phyloP scores from a whole-genome alignment of 495 filamentous ascomycete species.

The Aspergillus indologenus region DNA sequence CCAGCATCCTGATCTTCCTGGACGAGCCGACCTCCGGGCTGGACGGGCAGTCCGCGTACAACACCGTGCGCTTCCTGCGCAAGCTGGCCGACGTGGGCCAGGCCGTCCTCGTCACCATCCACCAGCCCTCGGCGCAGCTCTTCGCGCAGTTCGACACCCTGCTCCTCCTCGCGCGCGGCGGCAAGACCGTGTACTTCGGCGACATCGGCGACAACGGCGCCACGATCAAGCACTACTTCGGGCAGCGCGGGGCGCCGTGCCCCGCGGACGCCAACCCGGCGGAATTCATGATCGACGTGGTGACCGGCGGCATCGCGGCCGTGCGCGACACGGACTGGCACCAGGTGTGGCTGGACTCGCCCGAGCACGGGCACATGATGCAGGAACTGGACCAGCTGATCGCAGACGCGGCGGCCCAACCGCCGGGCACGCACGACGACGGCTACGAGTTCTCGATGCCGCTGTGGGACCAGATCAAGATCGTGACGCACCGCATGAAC shows the following conservation, averaged over 20 bases:
- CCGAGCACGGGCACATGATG: slow-evolving; percentile 40
- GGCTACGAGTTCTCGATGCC: slow-evolving; percentile 57
- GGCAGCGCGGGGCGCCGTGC: slow-evolving; percentile 69
- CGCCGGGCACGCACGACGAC: slow-evolving; percentile 33
- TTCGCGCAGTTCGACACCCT: slow-evolving; percentile 73
- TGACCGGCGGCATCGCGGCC: slow-evolving; percentile 35
- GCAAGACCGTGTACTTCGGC: slow-evolving; percentile 71
- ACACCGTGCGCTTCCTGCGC: slow-evolving; percentile 59
- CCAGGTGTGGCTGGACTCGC: slow-evolving; percentile 59
- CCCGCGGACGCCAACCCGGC: slow-evolving; percentile 72
- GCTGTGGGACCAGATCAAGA: slow-evolving; percentile 52
- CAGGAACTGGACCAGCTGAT: slow-evolving; percentile 57
- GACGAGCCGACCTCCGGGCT: slow-evolving; percentile 76
- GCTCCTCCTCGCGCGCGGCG: slow-evolving; percentile 63
- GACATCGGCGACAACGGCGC: slow-evolving; percentile 52
- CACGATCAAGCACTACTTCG: slow-evolving; percentile 67
- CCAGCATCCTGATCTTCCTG: slow-evolving; percentile 67
- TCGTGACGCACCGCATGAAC: slow-evolving; percentile 57
- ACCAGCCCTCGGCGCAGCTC: slow-evolving; percentile 69
- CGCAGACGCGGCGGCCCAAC: slow-evolving; percentile 32
- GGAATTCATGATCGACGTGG: slow-evolving; percentile 90
- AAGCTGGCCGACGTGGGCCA: slow-evolving; percentile 66
- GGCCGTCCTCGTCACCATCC: slow-evolving; percentile 70
- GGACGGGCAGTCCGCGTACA: slow-evolving; percentile 61
- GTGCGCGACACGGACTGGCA: slow-evolving; percentile 53